Evolutionary conservation across 108 stramenopile species (phyloP), one percentile per base, ranked within the genome.

Genomic region (Pelagomonas calceolata): DNA sequence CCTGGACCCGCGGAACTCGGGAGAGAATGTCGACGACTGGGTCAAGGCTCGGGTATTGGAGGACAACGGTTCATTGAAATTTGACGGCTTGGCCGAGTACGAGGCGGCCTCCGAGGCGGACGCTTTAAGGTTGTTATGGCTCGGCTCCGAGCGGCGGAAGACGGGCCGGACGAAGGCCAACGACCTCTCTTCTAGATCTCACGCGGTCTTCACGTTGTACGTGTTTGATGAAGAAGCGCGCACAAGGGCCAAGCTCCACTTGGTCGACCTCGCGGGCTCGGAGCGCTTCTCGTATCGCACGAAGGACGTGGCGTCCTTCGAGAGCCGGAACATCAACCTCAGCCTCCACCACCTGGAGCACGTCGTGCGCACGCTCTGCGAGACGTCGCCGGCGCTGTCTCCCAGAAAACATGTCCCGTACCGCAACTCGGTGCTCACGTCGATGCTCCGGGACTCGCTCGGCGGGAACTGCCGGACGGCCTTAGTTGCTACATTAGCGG

Each of bases 221-320:
- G 32, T 85, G 12, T 74, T 71, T 0, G 67, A 66, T 26, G 73
- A 75, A 30, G 30, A 68, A 15, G 63, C 73, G 26, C 63, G 77
- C 0, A 30, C 51, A n/a, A 33, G 36, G 32, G 78, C 73, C 26
- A 82, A 81, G 74, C 65, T 86, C 18, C 79, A 82, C 69, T 39
- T 86, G 15, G 84, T 86, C 29, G 85, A 86, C 39, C 80, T 86
- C 67, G 84, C 84, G 34, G 85, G 85, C 12, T 80, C 70, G 46
- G 85, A 86, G 75, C 65, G 84, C 26, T 79, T 83, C 71, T 43
- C 39, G 9, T 12, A 12, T 12, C 9, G 9, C 5, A 12, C 9
- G 9, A 12, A 43, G 9, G 39, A 12, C 39, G 39, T 5, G 9
- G 39, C 39, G 39, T 43, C 39, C 39, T 5, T 12, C 9, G 78